phyloP scores from a whole-genome alignment of 73 alveolate genomes.

The Paramecium biaurelia region DNA sequence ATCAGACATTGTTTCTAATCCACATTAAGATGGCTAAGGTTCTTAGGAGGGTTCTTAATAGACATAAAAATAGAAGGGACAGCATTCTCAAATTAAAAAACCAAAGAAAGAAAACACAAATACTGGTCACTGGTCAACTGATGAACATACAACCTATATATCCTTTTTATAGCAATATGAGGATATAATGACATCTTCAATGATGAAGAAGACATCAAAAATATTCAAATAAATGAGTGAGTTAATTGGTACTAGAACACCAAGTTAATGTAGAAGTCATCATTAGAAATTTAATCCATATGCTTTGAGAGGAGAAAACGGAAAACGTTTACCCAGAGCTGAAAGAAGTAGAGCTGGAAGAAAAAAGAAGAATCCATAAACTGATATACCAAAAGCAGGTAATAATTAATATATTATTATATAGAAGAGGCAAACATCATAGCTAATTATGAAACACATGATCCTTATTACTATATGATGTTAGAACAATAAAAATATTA shows the following conservation, averaged over 20 bases:
- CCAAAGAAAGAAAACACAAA: conserved; percentile 31
- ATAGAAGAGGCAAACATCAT: not conserved
- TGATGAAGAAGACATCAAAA: conserved; percentile 53
- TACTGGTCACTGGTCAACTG: conserved; percentile 50
- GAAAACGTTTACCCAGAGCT: conserved; percentile 32
- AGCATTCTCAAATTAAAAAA: conserved; percentile 5
- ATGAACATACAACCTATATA: conserved; percentile 35
- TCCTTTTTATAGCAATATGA: conserved; percentile 13
- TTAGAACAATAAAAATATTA: not conserved
- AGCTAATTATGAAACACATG: not conserved
- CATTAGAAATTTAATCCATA: conserved; percentile 49
- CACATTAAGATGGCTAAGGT: conserved; percentile 12
- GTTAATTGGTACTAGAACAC: conserved; percentile 45
- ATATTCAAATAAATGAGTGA: conserved; percentile 55
- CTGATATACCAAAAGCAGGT: not conserved
- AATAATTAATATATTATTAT: not conserved
- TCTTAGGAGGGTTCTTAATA: conserved; percentile 25
- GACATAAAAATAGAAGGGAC: conserved; percentile 22
- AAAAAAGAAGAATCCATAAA: conserved; percentile 37
- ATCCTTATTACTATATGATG: not conserved
- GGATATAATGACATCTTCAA: conserved; percentile 39
- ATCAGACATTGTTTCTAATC: conserved; percentile 31
- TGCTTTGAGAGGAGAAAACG: conserved; percentile 49
- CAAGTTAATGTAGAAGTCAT: conserved; percentile 48
- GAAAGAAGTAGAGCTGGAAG: conserved; percentile 59